Percentiles rank a stretch among this genome's conserved stretches.
Evolutionary conservation across 139 green algal genomes (phyloP).

Genomic region (Pleodorina starrii): DNA sequence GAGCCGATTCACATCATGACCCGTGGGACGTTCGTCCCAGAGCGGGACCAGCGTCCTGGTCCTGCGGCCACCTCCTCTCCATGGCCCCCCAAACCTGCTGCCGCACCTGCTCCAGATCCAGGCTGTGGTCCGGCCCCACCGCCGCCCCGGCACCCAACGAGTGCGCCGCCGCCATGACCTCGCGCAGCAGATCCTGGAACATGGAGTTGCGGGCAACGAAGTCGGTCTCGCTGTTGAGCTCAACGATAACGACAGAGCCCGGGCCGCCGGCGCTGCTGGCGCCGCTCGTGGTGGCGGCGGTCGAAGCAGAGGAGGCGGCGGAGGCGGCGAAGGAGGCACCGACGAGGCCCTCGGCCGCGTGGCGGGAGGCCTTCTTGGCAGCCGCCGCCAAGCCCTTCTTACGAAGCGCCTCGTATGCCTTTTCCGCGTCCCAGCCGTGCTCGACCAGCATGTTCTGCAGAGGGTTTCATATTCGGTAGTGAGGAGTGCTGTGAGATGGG

Average conservation of each 20-base stretch:
- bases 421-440: conserved; percentile 77
- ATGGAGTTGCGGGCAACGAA: conserved; percentile 90
- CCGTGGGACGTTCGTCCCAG: no score
- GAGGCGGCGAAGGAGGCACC: conserved; percentile 66
- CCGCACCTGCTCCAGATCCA: conserved; percentile 55
- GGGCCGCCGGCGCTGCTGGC: not conserved
- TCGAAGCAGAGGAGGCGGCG: not conserved
- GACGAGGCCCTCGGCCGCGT: conserved; percentile 90
- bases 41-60: no score
- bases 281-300: not conserved
- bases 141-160: conserved; percentile 23
- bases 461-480: no score
- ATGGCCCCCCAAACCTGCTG: no score
- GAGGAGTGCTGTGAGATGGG: no score
- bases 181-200: conserved; percentile 83
- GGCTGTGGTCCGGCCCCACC: conserved; percentile 10
- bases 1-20: no score
- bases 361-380: conserved; percentile 88
- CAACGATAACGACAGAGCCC: conserved; percentile 63
- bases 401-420: conserved; percentile 77
- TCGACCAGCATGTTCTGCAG: conserved; percentile 69
- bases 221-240: conserved; percentile 98
- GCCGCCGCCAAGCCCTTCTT: conserved; percentile 93
- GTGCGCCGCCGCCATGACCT: conserved; percentile 74
- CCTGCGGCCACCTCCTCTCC: no score